Conservation (phyloP, 306 rosid genomes). For the Malus asiatica region DNA sequence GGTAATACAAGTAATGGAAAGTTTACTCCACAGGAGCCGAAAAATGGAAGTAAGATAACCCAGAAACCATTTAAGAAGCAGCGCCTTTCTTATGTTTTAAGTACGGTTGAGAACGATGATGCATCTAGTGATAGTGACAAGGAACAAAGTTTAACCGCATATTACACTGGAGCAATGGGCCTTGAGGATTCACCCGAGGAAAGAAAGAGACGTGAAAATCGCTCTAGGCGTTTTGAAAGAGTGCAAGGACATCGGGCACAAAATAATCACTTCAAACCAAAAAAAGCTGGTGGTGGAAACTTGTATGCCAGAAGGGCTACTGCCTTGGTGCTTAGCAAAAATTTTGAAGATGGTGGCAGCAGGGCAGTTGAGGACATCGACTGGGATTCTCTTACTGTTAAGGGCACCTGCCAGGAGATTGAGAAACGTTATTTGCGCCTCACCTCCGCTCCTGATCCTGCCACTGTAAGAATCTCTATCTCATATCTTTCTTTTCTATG, state of each 20-base stretch:
- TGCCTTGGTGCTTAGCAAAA: slow-evolving; percentile 70
- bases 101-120: slow-evolving; percentile 52
- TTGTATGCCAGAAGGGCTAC: slow-evolving; percentile 69
- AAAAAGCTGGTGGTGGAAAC: slow-evolving; percentile 58
- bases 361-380: slow-evolving; percentile 98
- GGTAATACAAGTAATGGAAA: slow-evolving; percentile 38
- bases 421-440: slow-evolving; percentile 95
- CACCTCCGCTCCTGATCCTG: slow-evolving; percentile 97
- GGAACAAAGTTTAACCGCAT: slow-evolving; percentile 65
- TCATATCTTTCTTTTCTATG: not conserved
- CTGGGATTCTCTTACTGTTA: slow-evolving; percentile 98
- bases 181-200: slow-evolving; percentile 79
- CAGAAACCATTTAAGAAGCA: slow-evolving; percentile 74
- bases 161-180: slow-evolving; percentile 66
- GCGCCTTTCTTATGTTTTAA: slow-evolving; percentile 48
- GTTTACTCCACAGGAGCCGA: slow-evolving; percentile 48
- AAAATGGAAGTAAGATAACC: slow-evolving; percentile 39
- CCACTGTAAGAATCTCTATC: slow-evolving; percentile 47
- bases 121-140: slow-evolving; percentile 87
- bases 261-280: slow-evolving; percentile 47
- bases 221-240: slow-evolving; percentile 87
- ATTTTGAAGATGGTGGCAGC: slow-evolving; percentile 62
- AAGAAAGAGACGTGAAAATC: slow-evolving; percentile 84
- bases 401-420: slow-evolving; percentile 96
- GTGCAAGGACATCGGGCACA: slow-evolving; percentile 61